Conservation (phyloP, 1,284 basidiomycete genomes). For the Sphaerobolus stellatus region DNA sequence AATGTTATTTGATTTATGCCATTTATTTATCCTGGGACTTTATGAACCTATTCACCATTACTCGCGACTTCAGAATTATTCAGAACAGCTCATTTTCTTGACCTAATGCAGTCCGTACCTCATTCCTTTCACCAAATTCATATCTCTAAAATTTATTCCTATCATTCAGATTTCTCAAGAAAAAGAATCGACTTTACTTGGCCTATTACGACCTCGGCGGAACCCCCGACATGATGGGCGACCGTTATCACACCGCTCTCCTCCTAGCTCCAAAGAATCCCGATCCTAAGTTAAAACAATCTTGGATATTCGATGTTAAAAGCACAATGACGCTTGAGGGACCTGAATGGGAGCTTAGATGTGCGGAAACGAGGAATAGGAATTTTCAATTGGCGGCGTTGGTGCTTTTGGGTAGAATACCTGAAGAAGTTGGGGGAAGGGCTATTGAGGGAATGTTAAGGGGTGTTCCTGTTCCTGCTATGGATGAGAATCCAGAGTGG, state of each 20-base stretch:
- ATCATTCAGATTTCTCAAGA: no score
- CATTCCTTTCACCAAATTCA: no score
- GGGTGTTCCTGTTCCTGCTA: background rate
- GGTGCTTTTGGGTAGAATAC: background rate
- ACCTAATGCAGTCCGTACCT: no score
- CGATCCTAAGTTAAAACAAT: background rate
- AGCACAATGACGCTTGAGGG: background rate
- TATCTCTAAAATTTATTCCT: no score
- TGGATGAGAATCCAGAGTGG: constrained; percentile 1
- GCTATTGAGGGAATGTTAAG: background rate
- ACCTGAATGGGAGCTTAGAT: background rate
- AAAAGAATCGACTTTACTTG: background rate
- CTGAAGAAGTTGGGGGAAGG: background rate
- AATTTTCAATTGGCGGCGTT: constrained; percentile 3
- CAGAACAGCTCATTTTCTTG: no score
- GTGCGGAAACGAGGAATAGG: constrained; percentile 3
- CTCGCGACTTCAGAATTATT: no score
- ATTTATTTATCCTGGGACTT: no score
- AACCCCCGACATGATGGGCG: background rate
- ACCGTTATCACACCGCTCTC: constrained; percentile 3
- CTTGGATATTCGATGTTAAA: constrained; percentile 5
- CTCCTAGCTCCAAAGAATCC: background rate
- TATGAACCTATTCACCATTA: no score
- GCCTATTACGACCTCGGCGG: constrained; percentile 1
- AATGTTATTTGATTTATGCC: no score